Evolutionary conservation across 352 stramenopile genomes (phyloP).

Genomic region (Plasmopara viticola): DNA sequence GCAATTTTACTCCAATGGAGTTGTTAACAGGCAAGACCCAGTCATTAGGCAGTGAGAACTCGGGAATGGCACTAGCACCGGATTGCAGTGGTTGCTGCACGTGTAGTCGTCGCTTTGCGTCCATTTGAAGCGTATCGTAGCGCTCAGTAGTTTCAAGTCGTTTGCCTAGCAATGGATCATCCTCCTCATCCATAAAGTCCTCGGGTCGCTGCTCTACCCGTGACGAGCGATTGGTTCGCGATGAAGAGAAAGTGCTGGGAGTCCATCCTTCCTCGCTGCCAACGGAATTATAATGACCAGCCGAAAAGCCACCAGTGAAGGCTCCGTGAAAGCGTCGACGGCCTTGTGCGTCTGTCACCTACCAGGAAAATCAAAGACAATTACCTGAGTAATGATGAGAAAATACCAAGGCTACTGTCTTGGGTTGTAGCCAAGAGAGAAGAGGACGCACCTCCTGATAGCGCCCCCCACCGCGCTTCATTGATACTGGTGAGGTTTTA

Average conservation of each 20-base stretch:
- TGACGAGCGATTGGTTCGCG: slow-evolving; percentile 35
- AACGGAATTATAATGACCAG: slow-evolving; percentile 93
- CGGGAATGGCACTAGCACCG: slow-evolving; percentile 18
- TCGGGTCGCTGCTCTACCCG: slow-evolving; percentile 60
- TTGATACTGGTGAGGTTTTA: slow-evolving; percentile 5
- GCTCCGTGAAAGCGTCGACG: slow-evolving; percentile 88
- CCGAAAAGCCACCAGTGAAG: slow-evolving; percentile 92
- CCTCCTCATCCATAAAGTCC: slow-evolving; percentile 94
- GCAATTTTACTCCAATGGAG: slow-evolving; percentile 76
- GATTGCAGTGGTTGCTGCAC: slow-evolving; percentile 9
- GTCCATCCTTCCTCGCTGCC: slow-evolving; percentile 86
- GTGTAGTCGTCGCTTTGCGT: slow-evolving; percentile 27
- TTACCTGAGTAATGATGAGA: neutral
- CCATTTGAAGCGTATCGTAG: slow-evolving; percentile 54
- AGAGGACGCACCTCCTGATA: slow-evolving; percentile 46
- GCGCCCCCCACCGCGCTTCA: slow-evolving; percentile 46
- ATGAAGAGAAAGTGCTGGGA: slow-evolving; percentile 78
- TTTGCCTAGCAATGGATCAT: slow-evolving; percentile 84
- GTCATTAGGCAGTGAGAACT: slow-evolving; percentile 60
- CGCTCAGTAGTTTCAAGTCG: slow-evolving; percentile 59
- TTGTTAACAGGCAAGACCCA: slow-evolving; percentile 64
- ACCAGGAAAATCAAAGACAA: slow-evolving; percentile 4
- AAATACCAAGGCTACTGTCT: neutral
- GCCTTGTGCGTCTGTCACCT: slow-evolving; percentile 71
- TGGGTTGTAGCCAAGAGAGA: neutral